Percentiles rank a stretch among this genome's conserved stretches.
phyloP scores from a whole-genome alignment of 2,329 filamentous ascomycete species.

The Coniella lustricola region DNA sequence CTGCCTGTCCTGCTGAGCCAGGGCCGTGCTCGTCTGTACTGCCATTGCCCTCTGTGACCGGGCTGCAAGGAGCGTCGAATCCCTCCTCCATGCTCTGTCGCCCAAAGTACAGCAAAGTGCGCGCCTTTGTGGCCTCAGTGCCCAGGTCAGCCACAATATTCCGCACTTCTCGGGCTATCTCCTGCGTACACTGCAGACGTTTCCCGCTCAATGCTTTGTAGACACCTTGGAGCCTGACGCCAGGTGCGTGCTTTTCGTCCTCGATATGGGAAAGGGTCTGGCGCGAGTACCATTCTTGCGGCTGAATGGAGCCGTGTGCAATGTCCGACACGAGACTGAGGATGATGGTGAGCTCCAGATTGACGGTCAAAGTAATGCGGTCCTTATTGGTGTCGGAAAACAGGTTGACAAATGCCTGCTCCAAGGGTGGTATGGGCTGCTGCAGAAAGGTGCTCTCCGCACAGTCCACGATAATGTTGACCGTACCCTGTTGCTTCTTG shows the following conservation, averaged over 20 bases:
- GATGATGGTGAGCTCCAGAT: slow-evolving; percentile 16
- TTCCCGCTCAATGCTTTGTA: slow-evolving; percentile 54
- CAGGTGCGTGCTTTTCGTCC: slow-evolving; percentile 14
- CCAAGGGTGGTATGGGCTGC: slow-evolving; percentile 8
- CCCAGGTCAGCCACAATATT: slow-evolving; percentile 59
- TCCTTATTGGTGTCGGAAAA: slow-evolving; percentile 16
- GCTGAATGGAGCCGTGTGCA: slow-evolving; percentile 10
- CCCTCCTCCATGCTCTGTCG: slow-evolving; percentile 7
- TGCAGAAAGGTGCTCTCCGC: slow-evolving; percentile 10
- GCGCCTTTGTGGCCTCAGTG: slow-evolving; percentile 50
- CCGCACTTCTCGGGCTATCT: slow-evolving; percentile 59
- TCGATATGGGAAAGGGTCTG: slow-evolving; percentile 15
- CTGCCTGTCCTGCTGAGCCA: not conserved
- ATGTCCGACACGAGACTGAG: slow-evolving; percentile 17
- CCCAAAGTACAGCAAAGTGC: slow-evolving; percentile 51
- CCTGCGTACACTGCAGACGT: slow-evolving; percentile 57
- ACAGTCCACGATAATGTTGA: slow-evolving; percentile 14
- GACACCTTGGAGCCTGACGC: slow-evolving; percentile 26
- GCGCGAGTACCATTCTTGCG: slow-evolving; percentile 15
- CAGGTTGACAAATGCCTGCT: slow-evolving; percentile 5
- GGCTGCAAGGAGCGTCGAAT: slow-evolving; percentile 12
- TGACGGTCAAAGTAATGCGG: slow-evolving; percentile 13
- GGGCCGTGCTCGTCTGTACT: not conserved
- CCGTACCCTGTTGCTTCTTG: slow-evolving; percentile 9
- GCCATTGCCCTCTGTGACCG: not conserved